Evolutionary conservation across 1,284 basidiomycete species (phyloP), one percentile per base, ranked within the genome.

Genomic region (Trametes versicolor): DNA sequence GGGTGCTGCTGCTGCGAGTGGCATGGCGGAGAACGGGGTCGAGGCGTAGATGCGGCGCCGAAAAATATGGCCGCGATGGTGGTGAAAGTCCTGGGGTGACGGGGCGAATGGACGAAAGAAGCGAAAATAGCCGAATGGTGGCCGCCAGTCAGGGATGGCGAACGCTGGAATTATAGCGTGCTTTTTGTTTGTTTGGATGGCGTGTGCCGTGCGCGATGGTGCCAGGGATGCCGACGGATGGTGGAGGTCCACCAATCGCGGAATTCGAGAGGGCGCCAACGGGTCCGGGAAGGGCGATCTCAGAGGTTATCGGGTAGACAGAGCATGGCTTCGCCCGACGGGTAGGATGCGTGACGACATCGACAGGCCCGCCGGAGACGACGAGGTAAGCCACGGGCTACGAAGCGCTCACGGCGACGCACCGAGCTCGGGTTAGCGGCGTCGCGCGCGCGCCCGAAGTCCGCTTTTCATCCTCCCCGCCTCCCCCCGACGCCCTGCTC

Each of bases 371-470:
- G 56, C 36, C 34, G 60, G 51, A 39, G 63, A 57, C 58, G 65
- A 57, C 51, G 60, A 60, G 63, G 64, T 62, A 67, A 62, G 61
- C 55, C 49, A 59, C 47, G 58, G 59, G 63, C 58, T 62, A 67
- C 64, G 57, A 60, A 70, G 65, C 57, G 62, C 58, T 64, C 60
- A 58, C 62, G 64, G 65, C 57, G 62, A 70, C 66, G 66, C 68
- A 67, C 65, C 65, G 62, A 61, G 56, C 62, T 58, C 60, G 60
- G 43, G 59, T 32, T 45, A 45, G 58, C 50, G 41, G 41, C 27
- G 37, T 13, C 41, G 37, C 60, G 60, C 39, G 53, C 64, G 62
- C 61, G 37, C 58, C 58, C 62, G 54, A 61, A 45, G 61, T 63
- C 62, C 57, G 50, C 39, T 61, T 47, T 39, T 51, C 37, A 45